phyloP scores from a whole-genome alignment of 768 basidiomycete species.

The Brasilioporus rufonigricans region DNA sequence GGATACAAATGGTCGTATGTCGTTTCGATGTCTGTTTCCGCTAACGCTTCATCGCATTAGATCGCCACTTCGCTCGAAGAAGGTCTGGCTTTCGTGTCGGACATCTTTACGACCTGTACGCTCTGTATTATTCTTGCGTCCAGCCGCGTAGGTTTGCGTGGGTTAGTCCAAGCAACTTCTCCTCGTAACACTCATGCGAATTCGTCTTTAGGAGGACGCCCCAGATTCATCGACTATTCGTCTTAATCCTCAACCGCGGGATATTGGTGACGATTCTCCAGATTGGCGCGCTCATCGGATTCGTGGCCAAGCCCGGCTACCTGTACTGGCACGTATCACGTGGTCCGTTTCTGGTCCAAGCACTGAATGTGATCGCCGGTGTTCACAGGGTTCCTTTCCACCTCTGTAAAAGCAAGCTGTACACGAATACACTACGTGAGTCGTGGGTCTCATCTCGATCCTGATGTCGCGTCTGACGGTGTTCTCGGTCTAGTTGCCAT shows the following conservation, averaged over 20 bases:
- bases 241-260: not conserved
- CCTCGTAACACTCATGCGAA: not conserved
- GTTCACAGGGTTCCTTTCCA: too few relatives aligned
- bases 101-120: slow-evolving; percentile 5
- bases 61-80: not conserved
- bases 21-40: too few relatives aligned
- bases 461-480: not conserved
- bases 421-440: slow-evolving; percentile 3
- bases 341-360: not conserved
- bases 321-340: not conserved
- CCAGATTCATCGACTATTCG: not conserved
- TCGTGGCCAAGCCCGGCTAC: not conserved
- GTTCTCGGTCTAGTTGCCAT: not conserved
- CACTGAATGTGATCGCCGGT: too few relatives aligned
- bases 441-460: not conserved
- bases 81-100: not conserved
- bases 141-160: not conserved
- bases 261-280: slow-evolving; percentile 7
- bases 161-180: not conserved
- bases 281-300: not conserved
- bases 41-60: not conserved
- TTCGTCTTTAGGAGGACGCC: too few relatives aligned
- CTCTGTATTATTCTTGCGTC: not conserved
- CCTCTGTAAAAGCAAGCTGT: too few relatives aligned
- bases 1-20: slow-evolving; percentile 1